A percentile compares a stretch with the other conserved stretches of the same genome.
Conservation (phyloP, 2,329 filamentous ascomycete genomes). For the Curvularia eragrostidis region DNA sequence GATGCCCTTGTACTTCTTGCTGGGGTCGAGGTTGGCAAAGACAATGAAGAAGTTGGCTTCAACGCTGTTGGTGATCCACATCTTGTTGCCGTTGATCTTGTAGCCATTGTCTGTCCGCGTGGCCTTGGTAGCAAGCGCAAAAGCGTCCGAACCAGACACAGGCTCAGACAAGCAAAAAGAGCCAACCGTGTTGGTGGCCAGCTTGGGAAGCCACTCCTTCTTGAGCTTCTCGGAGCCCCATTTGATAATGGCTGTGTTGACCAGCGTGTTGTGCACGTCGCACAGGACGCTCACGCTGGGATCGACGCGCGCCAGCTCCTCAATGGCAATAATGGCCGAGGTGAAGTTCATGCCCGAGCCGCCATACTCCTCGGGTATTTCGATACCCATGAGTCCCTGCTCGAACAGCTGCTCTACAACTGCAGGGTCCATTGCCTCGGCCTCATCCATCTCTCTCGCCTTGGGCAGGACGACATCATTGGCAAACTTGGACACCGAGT, state of each 20-base stretch:
- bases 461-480: slow-evolving; percentile 87
- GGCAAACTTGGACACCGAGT: slow-evolving; percentile 89
- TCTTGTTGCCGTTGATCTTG: slow-evolving; percentile 89
- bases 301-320: slow-evolving; percentile 92
- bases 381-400: slow-evolving; percentile 95
- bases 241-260: slow-evolving; percentile 91
- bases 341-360: slow-evolving; percentile 99
- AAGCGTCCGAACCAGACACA: slow-evolving; percentile 91
- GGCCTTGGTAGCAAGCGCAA: slow-evolving; percentile 91
- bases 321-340: slow-evolving; percentile 91
- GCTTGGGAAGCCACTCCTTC: slow-evolving; percentile 85
- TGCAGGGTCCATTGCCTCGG: slow-evolving; percentile 86
- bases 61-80: slow-evolving; percentile 99
- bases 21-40: slow-evolving; percentile 92
- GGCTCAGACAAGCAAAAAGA: slow-evolving; percentile 95
- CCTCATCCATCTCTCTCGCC: slow-evolving; percentile 97
- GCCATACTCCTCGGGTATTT: slow-evolving; percentile 96
- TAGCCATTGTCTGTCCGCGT: slow-evolving; percentile 83
- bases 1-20: slow-evolving; percentile 95
- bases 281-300: slow-evolving; percentile 94
- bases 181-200: slow-evolving; percentile 87
- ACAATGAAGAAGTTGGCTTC: slow-evolving; percentile 97
- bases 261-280: slow-evolving; percentile 97
- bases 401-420: slow-evolving; percentile 95
- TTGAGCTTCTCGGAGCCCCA: slow-evolving; percentile 79